Evolutionary conservation across 768 basidiomycete genomes (phyloP).

Genomic region (Russula vinacea): DNA sequence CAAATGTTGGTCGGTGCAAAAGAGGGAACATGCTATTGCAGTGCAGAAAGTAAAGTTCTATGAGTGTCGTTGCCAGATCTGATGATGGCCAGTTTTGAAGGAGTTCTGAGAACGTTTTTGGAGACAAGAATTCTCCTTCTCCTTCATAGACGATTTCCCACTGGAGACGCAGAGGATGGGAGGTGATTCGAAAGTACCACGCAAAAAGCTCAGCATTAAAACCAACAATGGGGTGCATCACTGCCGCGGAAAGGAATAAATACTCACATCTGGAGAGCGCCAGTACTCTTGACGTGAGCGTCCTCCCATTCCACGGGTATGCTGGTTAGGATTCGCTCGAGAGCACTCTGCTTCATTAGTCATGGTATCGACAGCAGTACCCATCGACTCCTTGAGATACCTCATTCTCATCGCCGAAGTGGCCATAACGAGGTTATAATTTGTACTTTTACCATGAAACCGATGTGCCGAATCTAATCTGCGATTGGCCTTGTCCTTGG

Average conservation of each 20-base stretch:
- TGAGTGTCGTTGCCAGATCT: conserved; percentile 56
- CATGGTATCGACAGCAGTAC: conserved; percentile 6
- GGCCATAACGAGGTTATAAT: conserved; percentile 17
- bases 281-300: conserved; percentile 24
- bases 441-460: conserved; percentile 28
- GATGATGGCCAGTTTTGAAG: conserved; percentile 55
- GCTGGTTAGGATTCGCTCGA: neutral
- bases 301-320: neutral
- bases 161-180: conserved; percentile 36
- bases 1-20: conserved; percentile 69
- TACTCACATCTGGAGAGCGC: conserved; percentile 27
- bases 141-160: conserved; percentile 61
- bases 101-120: conserved; percentile 37
- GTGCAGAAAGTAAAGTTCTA: conserved; percentile 65
- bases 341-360: conserved; percentile 4
- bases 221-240: neutral
- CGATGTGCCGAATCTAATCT: conserved; percentile 21
- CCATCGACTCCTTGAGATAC: conserved; percentile 18
- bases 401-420: conserved; percentile 13
- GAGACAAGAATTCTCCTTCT: conserved; percentile 38
- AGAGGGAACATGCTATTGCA: conserved; percentile 61
- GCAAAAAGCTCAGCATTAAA: neutral
- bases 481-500: conserved; percentile 24
- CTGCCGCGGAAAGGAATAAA: neutral
- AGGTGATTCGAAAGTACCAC: neutral